A percentile compares a stretch with the other conserved stretches of the same genome.
phyloP scores from a whole-genome alignment of 1,139 yeast species.

The Debaryomyces robertsiae region DNA sequence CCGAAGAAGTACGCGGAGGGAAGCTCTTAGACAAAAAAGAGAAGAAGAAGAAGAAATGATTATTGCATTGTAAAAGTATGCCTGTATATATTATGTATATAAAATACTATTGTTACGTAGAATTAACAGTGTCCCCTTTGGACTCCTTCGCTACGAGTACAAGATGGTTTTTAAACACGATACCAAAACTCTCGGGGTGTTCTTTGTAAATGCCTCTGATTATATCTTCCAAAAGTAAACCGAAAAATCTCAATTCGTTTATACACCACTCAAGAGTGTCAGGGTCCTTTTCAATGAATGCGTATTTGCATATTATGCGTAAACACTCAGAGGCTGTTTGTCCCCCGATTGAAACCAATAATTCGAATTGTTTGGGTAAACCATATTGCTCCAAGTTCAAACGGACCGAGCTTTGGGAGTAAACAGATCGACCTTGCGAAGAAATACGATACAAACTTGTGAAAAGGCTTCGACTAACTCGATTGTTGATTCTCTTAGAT shows the following conservation, averaged over 20 bases:
- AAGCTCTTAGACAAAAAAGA: conserved; percentile 56
- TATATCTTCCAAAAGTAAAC: conserved; percentile 30
- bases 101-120: background rate
- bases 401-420: no score
- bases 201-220: conserved; percentile 5
- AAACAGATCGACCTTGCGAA: background rate
- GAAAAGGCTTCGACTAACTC: conserved; percentile 16
- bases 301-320: conserved; percentile 23
- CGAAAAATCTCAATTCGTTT: conserved; percentile 34
- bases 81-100: conserved; percentile 22
- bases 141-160: background rate
- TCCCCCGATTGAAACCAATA: conserved; percentile 10
- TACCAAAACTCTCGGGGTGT: conserved; percentile 4
- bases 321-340: conserved; percentile 16
- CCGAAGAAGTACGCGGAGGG: conserved; percentile 65
- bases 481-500: conserved; percentile 14
- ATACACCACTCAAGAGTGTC: conserved; percentile 34
- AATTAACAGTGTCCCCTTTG: background rate
- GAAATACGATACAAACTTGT: background rate
- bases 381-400: conserved; percentile 15
- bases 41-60: conserved; percentile 31
- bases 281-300: conserved; percentile 27
- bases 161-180: conserved; percentile 6
- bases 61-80: conserved; percentile 4
- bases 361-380: conserved; percentile 17